Conservation (phyloP, 148 eudicot genomes). For the Amaranthus palmeri region DNA sequence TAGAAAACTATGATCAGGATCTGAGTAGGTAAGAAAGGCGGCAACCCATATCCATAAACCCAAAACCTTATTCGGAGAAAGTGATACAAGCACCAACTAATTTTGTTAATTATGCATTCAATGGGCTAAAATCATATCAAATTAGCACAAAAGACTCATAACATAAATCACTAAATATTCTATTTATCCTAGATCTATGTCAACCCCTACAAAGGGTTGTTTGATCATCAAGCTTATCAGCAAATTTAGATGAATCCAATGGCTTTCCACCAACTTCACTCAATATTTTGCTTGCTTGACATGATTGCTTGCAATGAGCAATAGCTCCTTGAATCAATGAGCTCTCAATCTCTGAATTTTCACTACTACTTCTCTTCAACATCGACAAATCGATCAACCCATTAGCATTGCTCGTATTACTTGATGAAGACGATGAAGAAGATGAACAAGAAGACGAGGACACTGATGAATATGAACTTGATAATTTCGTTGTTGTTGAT, state of each 20-base stretch:
- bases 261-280: conserved; percentile 46
- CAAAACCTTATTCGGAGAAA: no score
- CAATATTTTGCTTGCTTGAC: conserved; percentile 36
- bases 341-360: conserved; percentile 48
- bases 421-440: conserved; percentile 35
- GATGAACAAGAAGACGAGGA: conserved; percentile 43
- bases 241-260: conserved; percentile 38
- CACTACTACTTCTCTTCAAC: conserved; percentile 43
- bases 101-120: conserved; percentile 12
- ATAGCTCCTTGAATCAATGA: conserved; percentile 73
- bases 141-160: conserved; percentile 1
- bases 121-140: conserved; percentile 12
- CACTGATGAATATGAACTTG: conserved; percentile 30
- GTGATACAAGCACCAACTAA: background rate
- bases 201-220: conserved; percentile 39
- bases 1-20: no score
- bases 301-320: conserved; percentile 78
- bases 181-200: background rate
- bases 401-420: conserved; percentile 26
- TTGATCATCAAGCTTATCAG: conserved; percentile 34
- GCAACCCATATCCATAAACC: no score
- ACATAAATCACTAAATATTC: background rate
- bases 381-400: conserved; percentile 19
- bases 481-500: conserved; percentile 15
- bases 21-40: no score